A percentile compares a stretch with the other conserved stretches of the same genome.
Evolutionary conservation across 495 filamentous ascomycete genomes (phyloP).

Genomic region (Tricharina praecox): DNA sequence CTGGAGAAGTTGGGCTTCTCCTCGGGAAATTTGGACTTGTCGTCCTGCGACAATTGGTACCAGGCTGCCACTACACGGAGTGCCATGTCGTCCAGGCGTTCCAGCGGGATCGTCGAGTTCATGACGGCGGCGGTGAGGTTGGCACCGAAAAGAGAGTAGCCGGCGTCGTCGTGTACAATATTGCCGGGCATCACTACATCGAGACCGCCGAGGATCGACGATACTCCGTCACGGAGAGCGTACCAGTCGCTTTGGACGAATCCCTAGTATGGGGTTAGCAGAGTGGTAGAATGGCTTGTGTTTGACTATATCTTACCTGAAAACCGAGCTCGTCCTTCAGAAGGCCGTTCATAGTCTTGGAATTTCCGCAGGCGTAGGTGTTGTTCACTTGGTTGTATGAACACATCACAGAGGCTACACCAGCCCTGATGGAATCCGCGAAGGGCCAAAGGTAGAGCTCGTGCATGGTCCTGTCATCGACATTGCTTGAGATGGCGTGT

Average conservation of each 20-base stretch:
- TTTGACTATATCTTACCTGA: constrained; percentile 34
- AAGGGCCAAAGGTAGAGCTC: constrained; percentile 89
- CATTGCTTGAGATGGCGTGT: constrained; percentile 45
- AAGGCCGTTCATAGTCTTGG: constrained; percentile 80
- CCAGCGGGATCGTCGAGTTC: constrained; percentile 68
- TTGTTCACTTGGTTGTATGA: constrained; percentile 46
- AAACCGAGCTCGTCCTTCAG: constrained; percentile 89
- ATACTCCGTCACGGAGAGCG: constrained; percentile 68
- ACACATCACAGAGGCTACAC: constrained; percentile 70
- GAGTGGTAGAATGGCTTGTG: too few species aligned
- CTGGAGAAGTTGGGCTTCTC: constrained; percentile 70
- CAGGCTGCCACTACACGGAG: constrained; percentile 79
- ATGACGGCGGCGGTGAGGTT: constrained; percentile 60
- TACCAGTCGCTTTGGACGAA: constrained; percentile 92
- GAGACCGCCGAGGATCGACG: constrained; percentile 65
- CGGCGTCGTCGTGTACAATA: constrained; percentile 58
- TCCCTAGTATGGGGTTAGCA: constrained; percentile 29
- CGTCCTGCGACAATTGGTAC: constrained; percentile 80
- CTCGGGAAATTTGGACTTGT: constrained; percentile 44
- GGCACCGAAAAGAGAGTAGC: constrained; percentile 62
- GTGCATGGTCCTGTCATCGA: constrained; percentile 65
- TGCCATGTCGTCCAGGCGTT: constrained; percentile 83
- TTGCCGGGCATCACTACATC: constrained; percentile 97
- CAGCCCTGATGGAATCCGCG: constrained; percentile 64
- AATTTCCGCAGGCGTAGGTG: constrained; percentile 80